Percentiles rank a stretch among this genome's conserved stretches.
These are phyloP conservation scores for Trichoderma arundinaceum DNA, from an alignment of 2,329 filamentous ascomycete genomes.

Conservation along the genomic window DNA sequence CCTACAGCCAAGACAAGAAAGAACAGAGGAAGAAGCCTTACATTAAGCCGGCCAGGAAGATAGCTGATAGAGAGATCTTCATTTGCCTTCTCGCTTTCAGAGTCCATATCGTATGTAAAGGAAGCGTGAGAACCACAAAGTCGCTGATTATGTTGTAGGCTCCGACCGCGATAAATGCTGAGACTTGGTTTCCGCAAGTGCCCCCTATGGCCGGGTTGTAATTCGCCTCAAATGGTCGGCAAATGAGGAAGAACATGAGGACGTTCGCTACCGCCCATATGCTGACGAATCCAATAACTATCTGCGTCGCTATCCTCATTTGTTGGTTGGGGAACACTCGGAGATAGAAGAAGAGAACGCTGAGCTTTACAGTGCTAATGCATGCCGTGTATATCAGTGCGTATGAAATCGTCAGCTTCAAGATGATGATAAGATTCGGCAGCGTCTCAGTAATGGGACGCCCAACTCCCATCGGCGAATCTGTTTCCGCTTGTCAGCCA, in stretches of 20 bases:
- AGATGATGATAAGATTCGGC: slow-evolving; percentile 37
- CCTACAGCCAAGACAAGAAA: not conserved
- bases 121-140: slow-evolving; percentile 46
- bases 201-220: slow-evolving; percentile 39
- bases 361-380: slow-evolving; percentile 48
- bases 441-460: slow-evolving; percentile 36
- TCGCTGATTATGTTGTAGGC: slow-evolving; percentile 49
- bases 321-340: slow-evolving; percentile 47
- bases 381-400: slow-evolving; percentile 46
- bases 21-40: slow-evolving; percentile 26
- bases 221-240: slow-evolving; percentile 37
- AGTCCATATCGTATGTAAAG: slow-evolving; percentile 46
- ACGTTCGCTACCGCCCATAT: slow-evolving; percentile 39
- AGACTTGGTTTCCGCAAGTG: slow-evolving; percentile 46
- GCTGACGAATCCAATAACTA: slow-evolving; percentile 41
- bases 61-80: slow-evolving; percentile 40
- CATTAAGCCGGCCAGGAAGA: slow-evolving; percentile 42
- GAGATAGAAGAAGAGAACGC: slow-evolving; percentile 51
- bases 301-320: slow-evolving; percentile 41
- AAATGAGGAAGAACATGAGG: slow-evolving; percentile 39
- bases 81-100: slow-evolving; percentile 43
- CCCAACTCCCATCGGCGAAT: slow-evolving; percentile 39
- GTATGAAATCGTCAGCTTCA: slow-evolving; percentile 45
- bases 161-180: slow-evolving; percentile 48
- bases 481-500: slow-evolving; percentile 22